Percentiles rank a stretch among this genome's conserved stretches.
Conservation (phyloP, 2,329 filamentous ascomycete genomes). For the Cytospora schulzeri region DNA sequence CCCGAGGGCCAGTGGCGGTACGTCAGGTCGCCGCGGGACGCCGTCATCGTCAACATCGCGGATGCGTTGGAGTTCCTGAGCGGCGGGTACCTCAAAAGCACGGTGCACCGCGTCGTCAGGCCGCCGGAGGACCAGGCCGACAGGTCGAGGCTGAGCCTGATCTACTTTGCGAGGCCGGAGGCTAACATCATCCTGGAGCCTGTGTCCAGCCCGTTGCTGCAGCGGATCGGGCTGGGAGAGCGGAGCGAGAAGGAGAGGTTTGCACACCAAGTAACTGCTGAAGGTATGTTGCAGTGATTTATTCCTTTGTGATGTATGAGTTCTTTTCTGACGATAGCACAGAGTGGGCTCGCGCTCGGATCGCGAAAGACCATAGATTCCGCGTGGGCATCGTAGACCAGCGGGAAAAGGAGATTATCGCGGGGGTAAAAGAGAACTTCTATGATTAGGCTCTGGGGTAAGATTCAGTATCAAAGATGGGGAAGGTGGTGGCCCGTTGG, state of each 20-base stretch:
- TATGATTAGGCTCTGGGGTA: conserved; percentile 26
- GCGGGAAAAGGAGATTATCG: conserved; percentile 33
- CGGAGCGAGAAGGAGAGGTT: conserved; percentile 30
- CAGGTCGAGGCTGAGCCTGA: conserved; percentile 31
- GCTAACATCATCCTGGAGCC: conserved; percentile 32
- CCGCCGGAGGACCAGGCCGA: conserved; percentile 34
- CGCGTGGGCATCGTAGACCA: conserved; percentile 31
- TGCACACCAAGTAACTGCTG: conserved; percentile 32
- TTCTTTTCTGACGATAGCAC: conserved; percentile 5
- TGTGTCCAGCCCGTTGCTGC: conserved; percentile 24
- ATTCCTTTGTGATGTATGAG: too few relatives aligned
- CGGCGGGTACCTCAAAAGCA: conserved; percentile 34
- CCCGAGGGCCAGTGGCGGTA: conserved; percentile 41
- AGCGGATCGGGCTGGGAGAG: conserved; percentile 26
- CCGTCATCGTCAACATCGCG: conserved; percentile 50
- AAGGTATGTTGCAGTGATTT: conserved; percentile 28
- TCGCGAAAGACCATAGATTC: conserved; percentile 34
- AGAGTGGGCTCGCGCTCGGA: conserved; percentile 34
- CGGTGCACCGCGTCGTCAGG: conserved; percentile 34
- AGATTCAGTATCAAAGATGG: too few relatives aligned
- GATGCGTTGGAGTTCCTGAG: conserved; percentile 48
- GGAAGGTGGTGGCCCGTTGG: too few relatives aligned
- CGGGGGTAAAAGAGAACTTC: conserved; percentile 30
- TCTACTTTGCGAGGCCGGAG: conserved; percentile 35
- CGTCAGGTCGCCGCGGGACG: conserved; percentile 34